Evolutionary conservation across 208 protist species (phyloP), one percentile per base, ranked within the genome.

Genomic region (Acanthamoeba quina): DNA sequence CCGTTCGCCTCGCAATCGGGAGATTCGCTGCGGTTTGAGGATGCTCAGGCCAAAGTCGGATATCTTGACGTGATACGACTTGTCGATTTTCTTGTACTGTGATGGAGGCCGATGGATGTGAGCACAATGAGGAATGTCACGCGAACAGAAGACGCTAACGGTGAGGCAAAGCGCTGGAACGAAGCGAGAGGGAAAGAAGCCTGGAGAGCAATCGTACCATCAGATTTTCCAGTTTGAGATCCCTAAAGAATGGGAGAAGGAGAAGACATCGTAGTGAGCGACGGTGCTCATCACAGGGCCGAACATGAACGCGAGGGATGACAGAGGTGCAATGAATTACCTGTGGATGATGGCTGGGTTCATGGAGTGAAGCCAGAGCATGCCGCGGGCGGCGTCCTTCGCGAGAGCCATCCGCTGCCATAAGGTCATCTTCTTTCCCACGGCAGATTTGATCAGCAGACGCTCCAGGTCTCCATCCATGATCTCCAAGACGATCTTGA

Each of bases 311-410:
- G 52, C 52, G 52, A 56, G 17, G 4, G 52, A 11, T 11, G 52
- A 41, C 37, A 41, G 37, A 5, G 37, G 37, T 41, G 37, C 37
- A 41, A 60, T 24, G 54, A 60, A 60, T 21, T 62, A 62, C 85
- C 85, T 62, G 37, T 96, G 95, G 64, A 96, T 96, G 47, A 96
- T 94, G 54, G 91, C 91, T 49, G 95, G 95, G 90, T 96, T 96
- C 26, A 93, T 95, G 41, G 54, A 86, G 68, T 96, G 95, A 37
- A 96, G 89, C 95, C 95, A 96, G 47, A 95, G 34, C 37, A 96
- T 94, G 72, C 95, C 95, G 4, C 94, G 82, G n/a, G 95, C 95
- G 44, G 95, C 95, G 82, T 96, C 85, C 52, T 90, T 90, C 3
- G 85, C 85, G 31, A 90, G 37, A 70, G 56, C 15, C 54, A 90